These are phyloP conservation scores for Neurospora sp. DNA, from an alignment of 495 filamentous ascomycete species.

Conservation along the genomic window DNA sequence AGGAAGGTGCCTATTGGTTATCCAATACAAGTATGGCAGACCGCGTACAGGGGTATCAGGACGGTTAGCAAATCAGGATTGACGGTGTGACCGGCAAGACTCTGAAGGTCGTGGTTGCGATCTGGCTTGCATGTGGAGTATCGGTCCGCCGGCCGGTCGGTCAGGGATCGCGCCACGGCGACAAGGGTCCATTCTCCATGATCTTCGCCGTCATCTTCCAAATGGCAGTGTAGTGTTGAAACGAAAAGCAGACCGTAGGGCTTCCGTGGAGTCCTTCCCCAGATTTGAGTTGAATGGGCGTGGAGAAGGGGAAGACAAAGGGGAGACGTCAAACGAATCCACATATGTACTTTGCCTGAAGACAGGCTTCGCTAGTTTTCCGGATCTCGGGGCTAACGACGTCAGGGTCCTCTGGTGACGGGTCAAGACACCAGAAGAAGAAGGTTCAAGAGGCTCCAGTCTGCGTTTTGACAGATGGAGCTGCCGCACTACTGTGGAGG, in stretches of 20 bases:
- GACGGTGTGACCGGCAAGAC: not conserved
- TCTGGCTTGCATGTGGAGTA: slow-evolving; percentile 30
- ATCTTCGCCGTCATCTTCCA: not conserved
- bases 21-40: slow-evolving; percentile 6
- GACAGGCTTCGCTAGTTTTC: not conserved
- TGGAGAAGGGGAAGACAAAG: not conserved
- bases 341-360: not conserved
- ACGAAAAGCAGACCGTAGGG: not conserved
- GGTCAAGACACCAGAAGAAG: not conserved
- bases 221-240: not conserved
- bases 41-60: slow-evolving; percentile 1
- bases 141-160: slow-evolving; percentile 29
- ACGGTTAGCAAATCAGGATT: slow-evolving; percentile 15
- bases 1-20: slow-evolving; percentile 12
- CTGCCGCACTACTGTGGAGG: not conserved
- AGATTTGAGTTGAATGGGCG: not conserved
- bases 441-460: not conserved
- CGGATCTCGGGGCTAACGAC: not conserved
- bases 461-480: not conserved
- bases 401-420: not conserved
- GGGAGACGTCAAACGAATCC: not conserved
- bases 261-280: not conserved
- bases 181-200: slow-evolving; percentile 8
- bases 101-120: slow-evolving; percentile 19
- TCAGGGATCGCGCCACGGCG: slow-evolving; percentile 11